Evolutionary conservation across 805 yeast genomes (phyloP).

Genomic region (Kodamaea laetipori): DNA sequence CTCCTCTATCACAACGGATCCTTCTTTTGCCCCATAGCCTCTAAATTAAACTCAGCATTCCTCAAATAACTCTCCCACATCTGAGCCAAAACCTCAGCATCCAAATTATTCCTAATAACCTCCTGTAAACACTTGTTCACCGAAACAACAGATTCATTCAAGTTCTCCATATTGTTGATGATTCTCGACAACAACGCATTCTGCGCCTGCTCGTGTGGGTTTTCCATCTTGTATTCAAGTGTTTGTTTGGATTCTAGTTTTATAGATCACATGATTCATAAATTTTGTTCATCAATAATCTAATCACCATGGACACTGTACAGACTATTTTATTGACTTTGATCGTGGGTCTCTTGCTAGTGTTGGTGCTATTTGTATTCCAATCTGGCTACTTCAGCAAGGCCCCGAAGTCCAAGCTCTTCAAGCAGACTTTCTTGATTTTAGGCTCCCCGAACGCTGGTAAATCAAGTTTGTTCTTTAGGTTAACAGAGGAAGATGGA

Average conservation of each 20-base stretch:
- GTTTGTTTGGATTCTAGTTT: neutral
- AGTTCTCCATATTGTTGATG: conserved; percentile 69
- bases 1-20: conserved; percentile 47
- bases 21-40: conserved; percentile 62
- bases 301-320: conserved; percentile 31
- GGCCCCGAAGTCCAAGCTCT: conserved; percentile 17
- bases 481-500: conserved; percentile 17
- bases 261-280: conserved; percentile 5
- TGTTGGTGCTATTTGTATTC: conserved; percentile 25
- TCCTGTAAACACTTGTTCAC: conserved; percentile 63
- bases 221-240: conserved; percentile 55
- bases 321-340: conserved; percentile 27
- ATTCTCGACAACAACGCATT: conserved; percentile 73
- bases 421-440: conserved; percentile 59
- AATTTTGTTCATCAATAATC: neutral
- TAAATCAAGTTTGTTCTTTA: conserved; percentile 59
- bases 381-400: conserved; percentile 19
- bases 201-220: conserved; percentile 84
- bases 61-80: conserved; percentile 79
- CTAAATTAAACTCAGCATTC: conserved; percentile 68
- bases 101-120: conserved; percentile 65
- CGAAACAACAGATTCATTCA: conserved; percentile 69
- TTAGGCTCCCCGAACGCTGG: conserved; percentile 68
- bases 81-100: conserved; percentile 69
- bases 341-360: conserved; percentile 30